Evolutionary conservation across 192 early-diverging fungal genomes (phyloP), one percentile per base, ranked within the genome.

Genomic region (Oehlia diaphana): DNA sequence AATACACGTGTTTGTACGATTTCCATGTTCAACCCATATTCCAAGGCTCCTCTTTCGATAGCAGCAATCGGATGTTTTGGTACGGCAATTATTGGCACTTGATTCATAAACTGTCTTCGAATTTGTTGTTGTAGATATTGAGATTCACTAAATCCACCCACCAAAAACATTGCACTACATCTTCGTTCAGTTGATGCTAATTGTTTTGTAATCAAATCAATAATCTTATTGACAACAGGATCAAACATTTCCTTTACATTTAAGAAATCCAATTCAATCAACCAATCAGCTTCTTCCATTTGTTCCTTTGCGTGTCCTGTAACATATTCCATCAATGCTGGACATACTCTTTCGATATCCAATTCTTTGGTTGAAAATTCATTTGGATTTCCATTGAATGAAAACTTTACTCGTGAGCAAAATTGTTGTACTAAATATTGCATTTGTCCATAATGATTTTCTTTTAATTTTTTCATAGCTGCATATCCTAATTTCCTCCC

Each of bases 111-210:
- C 66, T 89, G 84, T 50, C 84, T 67, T 66, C 85, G 80, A 9
- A 88, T 84, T 28, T 86, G 83, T 19, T 80, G 81, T 67, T 86
- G 85, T 2, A 90, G 66, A 58, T 90, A 90, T 44, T 82, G 79
- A 21, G 87, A 88, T 7, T 84, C 85, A 49, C 87, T 86, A 82
- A 90, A 89, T 0, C 88, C 89, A 74, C 89, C 89, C 2, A 90
- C 88, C 63, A 90, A 68, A 62, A 90, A 88, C 39, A 90, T 86
- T 58, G 89, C 88, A 42, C 87, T 79, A 14, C 87, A 80, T 21
- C 80, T 81, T 47, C 63, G 76, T 37, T 82, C 72, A 4, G 86
- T 82, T 72, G 89, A 85, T 28, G 80, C 79, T 13, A 89, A 65
- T 71, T 90, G 89, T 28, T 86, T 82, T 72, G 86, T 84, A 39